phyloP scores from a whole-genome alignment of 306 rosid genomes.

The Carpinus fangiana region DNA sequence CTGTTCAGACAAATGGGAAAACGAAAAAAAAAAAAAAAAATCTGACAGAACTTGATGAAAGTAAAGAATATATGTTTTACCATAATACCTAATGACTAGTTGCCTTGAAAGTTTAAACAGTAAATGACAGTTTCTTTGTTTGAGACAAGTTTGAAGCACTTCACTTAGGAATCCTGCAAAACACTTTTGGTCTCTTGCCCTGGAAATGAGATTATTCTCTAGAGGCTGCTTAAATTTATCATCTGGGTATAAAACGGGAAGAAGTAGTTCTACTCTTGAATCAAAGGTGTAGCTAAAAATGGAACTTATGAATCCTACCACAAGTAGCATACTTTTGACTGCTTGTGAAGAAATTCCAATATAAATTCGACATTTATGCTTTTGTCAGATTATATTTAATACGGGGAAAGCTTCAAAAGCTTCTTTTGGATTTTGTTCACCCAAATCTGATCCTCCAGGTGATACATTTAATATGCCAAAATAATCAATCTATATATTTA shows the following conservation, averaged over 20 bases:
- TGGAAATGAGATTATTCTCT: neutral
- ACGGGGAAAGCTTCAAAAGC: constrained; percentile 76
- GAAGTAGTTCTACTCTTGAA: neutral
- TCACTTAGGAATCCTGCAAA: neutral
- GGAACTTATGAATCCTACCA: neutral
- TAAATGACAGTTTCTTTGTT: neutral
- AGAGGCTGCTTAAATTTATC: neutral
- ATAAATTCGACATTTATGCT: constrained; percentile 10
- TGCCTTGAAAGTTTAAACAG: neutral
- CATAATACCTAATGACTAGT: neutral
- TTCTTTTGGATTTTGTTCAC: constrained; percentile 71
- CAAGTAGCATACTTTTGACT: neutral
- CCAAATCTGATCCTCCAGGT: constrained; percentile 87
- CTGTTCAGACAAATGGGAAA: neutral
- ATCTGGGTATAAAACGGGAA: neutral
- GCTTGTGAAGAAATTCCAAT: neutral
- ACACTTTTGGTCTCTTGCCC: neutral
- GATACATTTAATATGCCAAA: constrained; percentile 16
- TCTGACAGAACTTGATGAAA: neutral
- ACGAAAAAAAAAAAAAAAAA: neutral
- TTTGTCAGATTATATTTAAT: constrained; percentile 52
- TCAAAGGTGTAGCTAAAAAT: neutral
- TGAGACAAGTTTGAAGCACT: neutral
- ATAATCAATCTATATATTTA: neutral
- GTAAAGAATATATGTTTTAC: neutral